Evolutionary conservation across 176 grass and related monocot genomes (phyloP), one percentile per base, ranked within the genome.

Genomic region (Chrysopogon serrulatus): DNA sequence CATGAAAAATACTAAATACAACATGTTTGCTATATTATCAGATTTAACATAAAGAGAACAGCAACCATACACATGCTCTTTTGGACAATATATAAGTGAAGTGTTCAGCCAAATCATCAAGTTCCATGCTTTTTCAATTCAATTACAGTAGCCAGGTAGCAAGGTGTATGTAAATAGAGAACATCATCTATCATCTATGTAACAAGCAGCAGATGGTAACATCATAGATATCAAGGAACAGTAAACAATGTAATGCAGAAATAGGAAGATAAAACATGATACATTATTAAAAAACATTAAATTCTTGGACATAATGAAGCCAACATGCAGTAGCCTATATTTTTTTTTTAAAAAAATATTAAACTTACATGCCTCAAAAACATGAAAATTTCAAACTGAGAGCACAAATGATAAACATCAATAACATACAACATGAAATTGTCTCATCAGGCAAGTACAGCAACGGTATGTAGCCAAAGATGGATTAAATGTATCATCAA

Each of bases 361-460:
- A 53, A 72, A 42, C 3, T n/a, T 44, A 2, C 3, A 11, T 43
- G 37, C 54, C 39, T 15, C 41, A 14, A 34, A 21, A 77, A 59
- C 19, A 60, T 33, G 24, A 4, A 31, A 42, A 85, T 21, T 47
- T 80, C 59, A 68, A 60, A 76, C 6, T 60, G 40, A 65, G 65
- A 75, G 40, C 62, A 39, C 15, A 61, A 82, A 90, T 60, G 34
- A 69, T 40, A 80, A 80, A 66, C 68, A 71, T 28, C 40, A 44
- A 44, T 11, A 57, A 54, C 51, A 30, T 56, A 59, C n/a, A 44
- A 19, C 39, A 69, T 77, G 23, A n/a, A 66, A 68, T 68, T 64
- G 39, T 68, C 68, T 80, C 45, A 68, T 34, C 28, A 83, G 66
- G 61, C 61, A 84, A 51, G 19, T 2, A 78, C 31, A 83, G 41